These are phyloP conservation scores for Nigrospora osmanthi DNA, from an alignment of 2,329 filamentous ascomycete genomes.

Conservation along the genomic window DNA sequence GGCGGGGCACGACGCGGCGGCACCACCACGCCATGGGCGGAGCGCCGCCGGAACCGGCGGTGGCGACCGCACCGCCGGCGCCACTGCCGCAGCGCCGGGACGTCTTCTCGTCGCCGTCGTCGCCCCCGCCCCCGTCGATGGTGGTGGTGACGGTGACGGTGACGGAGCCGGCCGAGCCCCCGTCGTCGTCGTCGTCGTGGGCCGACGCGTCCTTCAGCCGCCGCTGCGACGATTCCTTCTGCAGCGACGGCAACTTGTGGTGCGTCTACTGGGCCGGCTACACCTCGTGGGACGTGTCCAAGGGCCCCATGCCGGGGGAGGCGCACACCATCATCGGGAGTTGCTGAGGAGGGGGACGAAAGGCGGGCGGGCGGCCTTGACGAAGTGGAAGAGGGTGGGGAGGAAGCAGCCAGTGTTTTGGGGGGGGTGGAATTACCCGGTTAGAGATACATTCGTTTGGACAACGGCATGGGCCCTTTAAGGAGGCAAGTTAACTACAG, in stretches of 20 bases:
- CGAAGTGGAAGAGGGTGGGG: too few species aligned
- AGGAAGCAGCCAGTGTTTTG: too few species aligned
- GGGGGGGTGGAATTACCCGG: too few species aligned
- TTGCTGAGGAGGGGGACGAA: background rate
- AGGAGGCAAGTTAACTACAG: too few species aligned
- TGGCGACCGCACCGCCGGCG: too few species aligned
- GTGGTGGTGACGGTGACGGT: background rate
- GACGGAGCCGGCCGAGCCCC: background rate
- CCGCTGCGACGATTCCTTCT: slow-evolving; percentile 26
- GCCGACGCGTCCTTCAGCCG: slow-evolving; percentile 7
- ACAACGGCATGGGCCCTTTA: too few species aligned
- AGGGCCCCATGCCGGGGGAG: slow-evolving; percentile 28
- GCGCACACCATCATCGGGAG: slow-evolving; percentile 8
- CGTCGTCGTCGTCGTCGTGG: background rate
- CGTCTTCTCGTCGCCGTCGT: background rate
- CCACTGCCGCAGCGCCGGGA: too few species aligned
- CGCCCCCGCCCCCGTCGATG: background rate
- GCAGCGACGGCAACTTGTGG: slow-evolving; percentile 24
- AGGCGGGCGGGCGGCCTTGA: too few species aligned
- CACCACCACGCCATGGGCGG: too few species aligned
- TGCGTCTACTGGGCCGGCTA: slow-evolving; percentile 31
- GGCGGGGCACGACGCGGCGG: too few species aligned
- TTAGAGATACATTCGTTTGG: too few species aligned
- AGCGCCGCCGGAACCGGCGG: too few species aligned
- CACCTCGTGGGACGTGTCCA: slow-evolving; percentile 22